A percentile compares a stretch with the other conserved stretches of the same genome.
phyloP scores from a whole-genome alignment of 106 monocot species.

The Dendrobium nobile region DNA sequence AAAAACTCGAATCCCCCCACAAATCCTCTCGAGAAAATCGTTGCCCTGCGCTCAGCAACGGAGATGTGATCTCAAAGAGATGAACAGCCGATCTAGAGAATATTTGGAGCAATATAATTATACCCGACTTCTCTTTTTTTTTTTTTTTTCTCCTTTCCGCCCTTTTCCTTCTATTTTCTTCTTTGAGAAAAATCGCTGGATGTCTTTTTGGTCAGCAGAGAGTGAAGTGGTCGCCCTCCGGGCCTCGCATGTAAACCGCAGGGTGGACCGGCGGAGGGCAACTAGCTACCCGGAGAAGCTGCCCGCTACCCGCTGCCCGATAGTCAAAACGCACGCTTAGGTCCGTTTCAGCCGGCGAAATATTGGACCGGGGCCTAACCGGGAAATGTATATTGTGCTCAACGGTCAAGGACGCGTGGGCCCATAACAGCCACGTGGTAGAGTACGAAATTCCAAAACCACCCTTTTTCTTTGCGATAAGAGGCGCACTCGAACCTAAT shows the following conservation, averaged over 20 bases:
- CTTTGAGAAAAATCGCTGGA: constrained; percentile 29
- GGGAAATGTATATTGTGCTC: neutral
- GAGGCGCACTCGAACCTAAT: neutral
- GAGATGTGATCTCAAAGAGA: neutral
- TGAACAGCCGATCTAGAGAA: neutral
- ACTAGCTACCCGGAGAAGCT: constrained; percentile 12
- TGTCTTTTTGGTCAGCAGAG: constrained; percentile 12
- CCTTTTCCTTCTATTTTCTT: neutral
- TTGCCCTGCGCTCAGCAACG: neutral
- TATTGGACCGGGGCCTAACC: constrained; percentile 5
- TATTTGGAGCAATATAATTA: neutral
- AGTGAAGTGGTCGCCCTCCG: neutral
- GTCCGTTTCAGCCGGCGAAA: constrained; percentile 3
- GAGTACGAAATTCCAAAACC: neutral
- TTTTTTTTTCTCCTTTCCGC: neutral
- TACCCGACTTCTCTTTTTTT: neutral
- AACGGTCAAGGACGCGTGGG: constrained; percentile 2
- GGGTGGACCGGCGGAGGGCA: constrained; percentile 1
- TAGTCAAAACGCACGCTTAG: constrained; percentile 9
- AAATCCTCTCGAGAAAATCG: neutral
- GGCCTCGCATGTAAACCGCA: neutral
- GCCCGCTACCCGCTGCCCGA: constrained; percentile 13
- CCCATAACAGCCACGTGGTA: constrained; percentile 1
- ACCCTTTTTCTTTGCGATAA: neutral
- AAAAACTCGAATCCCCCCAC: constrained; percentile 4